Conservation (phyloP, 768 basidiomycete genomes). For the Phanerodontia chrysosporium region DNA sequence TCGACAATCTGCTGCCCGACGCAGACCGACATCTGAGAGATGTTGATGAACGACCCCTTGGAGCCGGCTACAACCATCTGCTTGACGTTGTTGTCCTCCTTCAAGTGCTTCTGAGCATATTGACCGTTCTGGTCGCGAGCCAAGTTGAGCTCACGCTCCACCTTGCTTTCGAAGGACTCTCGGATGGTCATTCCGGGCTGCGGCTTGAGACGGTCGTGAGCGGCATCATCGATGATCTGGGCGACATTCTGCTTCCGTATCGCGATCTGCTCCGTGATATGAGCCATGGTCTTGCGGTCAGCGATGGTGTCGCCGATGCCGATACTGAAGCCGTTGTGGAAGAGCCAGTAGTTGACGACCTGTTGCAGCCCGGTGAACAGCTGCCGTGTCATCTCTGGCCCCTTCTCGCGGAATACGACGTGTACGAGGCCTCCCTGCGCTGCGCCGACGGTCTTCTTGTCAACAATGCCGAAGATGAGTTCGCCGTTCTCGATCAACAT, state of each 20-base stretch:
- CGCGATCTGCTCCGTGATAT: slow-evolving; percentile 79
- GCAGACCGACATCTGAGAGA: slow-evolving; percentile 99
- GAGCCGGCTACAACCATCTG: slow-evolving; percentile 99
- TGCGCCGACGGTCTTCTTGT: slow-evolving; percentile 99
- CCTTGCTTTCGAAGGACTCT: slow-evolving; percentile 93
- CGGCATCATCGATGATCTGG: slow-evolving; percentile 75
- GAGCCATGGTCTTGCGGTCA: slow-evolving; percentile 81
- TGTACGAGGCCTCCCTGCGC: slow-evolving; percentile 93
- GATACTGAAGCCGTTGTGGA: slow-evolving; percentile 98
- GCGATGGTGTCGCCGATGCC: slow-evolving; percentile 99
- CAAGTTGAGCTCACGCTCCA: slow-evolving; percentile 87
- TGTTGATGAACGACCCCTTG: slow-evolving; percentile 99
- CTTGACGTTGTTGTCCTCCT: slow-evolving; percentile 99
- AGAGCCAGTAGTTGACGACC: slow-evolving; percentile 97
- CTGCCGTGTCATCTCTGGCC: slow-evolving; percentile 83
- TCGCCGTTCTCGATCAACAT: slow-evolving; percentile 97
- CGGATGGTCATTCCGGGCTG: slow-evolving; percentile 98
- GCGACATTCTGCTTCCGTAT: slow-evolving; percentile 79
- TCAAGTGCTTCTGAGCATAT: slow-evolving; percentile 94
- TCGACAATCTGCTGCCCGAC: slow-evolving; percentile 98
- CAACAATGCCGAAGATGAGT: slow-evolving; percentile 89
- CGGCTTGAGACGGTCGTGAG: slow-evolving; percentile 82
- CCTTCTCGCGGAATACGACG: slow-evolving; percentile 96
- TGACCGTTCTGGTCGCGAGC: slow-evolving; percentile 96
- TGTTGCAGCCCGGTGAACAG: slow-evolving; percentile 93